Evolutionary conservation across 1,139 yeast species (phyloP).

Genomic region (Candida sanyaensis): DNA sequence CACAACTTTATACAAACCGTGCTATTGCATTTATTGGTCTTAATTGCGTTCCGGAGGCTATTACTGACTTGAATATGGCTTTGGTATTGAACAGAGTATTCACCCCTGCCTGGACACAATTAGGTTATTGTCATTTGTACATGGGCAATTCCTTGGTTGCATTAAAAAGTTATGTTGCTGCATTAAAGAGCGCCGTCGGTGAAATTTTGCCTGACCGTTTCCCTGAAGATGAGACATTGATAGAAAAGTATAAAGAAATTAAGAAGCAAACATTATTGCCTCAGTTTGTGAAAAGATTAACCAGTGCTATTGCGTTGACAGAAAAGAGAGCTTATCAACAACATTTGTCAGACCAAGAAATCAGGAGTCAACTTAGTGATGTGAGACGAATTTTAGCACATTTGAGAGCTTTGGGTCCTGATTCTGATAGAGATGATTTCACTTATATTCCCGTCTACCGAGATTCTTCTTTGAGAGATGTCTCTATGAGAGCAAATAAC

Average conservation of each 20-base stretch:
- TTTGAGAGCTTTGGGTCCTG: slow-evolving; percentile 25
- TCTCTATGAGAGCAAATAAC: slow-evolving; percentile 36
- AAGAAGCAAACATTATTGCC: slow-evolving; percentile 33
- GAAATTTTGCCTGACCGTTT: slow-evolving; percentile 30
- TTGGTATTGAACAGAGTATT: slow-evolving; percentile 32
- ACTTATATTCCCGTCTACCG: slow-evolving; percentile 29
- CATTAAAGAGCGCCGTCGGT: slow-evolving; percentile 34
- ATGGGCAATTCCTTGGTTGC: slow-evolving; percentile 41
- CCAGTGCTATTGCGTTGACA: slow-evolving; percentile 38
- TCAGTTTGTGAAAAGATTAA: slow-evolving; percentile 40
- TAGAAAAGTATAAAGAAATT: slow-evolving; percentile 23
- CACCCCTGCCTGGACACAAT: slow-evolving; percentile 49
- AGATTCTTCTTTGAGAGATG: slow-evolving; percentile 27
- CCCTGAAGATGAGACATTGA: slow-evolving; percentile 17
- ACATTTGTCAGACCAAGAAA: slow-evolving; percentile 23
- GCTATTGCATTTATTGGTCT: slow-evolving; percentile 48
- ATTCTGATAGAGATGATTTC: slow-evolving; percentile 31
- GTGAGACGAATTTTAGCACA: slow-evolving; percentile 30
- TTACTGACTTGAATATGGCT: slow-evolving; percentile 38
- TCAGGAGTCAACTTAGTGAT: slow-evolving; percentile 25
- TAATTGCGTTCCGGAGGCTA: slow-evolving; percentile 45
- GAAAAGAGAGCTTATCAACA: slow-evolving; percentile 46
- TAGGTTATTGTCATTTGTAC: slow-evolving; percentile 47
- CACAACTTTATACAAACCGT: slow-evolving; percentile 42
- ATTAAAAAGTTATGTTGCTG: slow-evolving; percentile 34